phyloP scores from a whole-genome alignment of 2,329 filamentous ascomycete genomes.

The Cercospora sojina region DNA sequence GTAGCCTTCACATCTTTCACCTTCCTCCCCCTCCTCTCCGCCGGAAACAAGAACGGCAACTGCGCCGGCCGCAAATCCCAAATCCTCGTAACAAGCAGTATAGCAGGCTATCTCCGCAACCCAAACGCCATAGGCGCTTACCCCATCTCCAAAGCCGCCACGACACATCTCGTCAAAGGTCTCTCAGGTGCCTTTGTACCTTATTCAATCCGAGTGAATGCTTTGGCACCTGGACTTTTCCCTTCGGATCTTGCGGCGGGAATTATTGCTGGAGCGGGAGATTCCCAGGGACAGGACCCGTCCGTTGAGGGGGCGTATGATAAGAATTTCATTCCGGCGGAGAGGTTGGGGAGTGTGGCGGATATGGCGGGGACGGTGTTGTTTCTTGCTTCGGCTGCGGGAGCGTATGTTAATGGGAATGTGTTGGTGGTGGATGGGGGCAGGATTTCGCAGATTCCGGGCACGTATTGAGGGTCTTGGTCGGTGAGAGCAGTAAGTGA shows the following conservation, averaged over 20 bases:
- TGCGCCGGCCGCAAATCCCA: conserved; percentile 40
- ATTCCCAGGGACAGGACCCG: conserved; percentile 31
- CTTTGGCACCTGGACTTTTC: conserved; percentile 57
- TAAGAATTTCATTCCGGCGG: conserved; percentile 54
- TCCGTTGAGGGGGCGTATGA: conserved; percentile 39
- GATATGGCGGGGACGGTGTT: conserved; percentile 65
- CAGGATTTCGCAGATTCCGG: conserved; percentile 21
- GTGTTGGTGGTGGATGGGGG: conserved; percentile 33
- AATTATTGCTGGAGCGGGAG: conserved; percentile 39
- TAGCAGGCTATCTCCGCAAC: conserved; percentile 47
- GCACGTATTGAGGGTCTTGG: conserved; percentile 18
- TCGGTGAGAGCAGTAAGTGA: neutral
- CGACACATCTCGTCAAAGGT: conserved; percentile 52
- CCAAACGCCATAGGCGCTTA: conserved; percentile 43
- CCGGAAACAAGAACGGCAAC: conserved; percentile 42
- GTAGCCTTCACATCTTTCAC: conserved; percentile 43
- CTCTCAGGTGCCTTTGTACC: conserved; percentile 44
- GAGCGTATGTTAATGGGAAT: conserved; percentile 63
- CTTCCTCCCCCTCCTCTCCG: conserved; percentile 44
- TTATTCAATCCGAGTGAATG: conserved; percentile 52
- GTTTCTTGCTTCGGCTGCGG: conserved; percentile 63
- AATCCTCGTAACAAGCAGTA: conserved; percentile 50
- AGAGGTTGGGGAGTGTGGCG: conserved; percentile 59
- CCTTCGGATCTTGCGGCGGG: conserved; percentile 61
- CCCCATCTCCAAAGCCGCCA: conserved; percentile 48